Conservation (phyloP, 2,329 filamentous ascomycete genomes). For the Zasmidium cellare region DNA sequence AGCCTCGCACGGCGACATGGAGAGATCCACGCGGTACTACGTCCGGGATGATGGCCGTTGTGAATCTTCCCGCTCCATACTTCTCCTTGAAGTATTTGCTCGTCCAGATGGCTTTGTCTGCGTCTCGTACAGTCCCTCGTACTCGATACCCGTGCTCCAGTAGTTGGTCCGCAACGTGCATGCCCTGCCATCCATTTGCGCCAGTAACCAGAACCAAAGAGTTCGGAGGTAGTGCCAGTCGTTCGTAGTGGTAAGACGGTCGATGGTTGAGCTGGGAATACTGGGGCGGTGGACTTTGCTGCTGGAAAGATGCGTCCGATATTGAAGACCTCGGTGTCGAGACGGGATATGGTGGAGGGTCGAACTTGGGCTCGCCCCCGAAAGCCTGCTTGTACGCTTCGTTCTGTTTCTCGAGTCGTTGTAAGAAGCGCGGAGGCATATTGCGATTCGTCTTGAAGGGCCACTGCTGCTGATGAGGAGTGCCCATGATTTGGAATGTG, state of each 20-base stretch:
- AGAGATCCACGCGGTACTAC: conserved; percentile 40
- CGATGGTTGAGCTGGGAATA: background rate
- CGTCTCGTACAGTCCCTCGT: conserved; percentile 28
- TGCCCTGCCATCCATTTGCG: conserved; percentile 12
- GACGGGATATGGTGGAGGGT: background rate
- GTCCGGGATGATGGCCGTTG: conserved; percentile 42
- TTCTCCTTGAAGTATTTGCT: conserved; percentile 27
- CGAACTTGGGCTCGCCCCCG: background rate
- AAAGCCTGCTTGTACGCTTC: background rate
- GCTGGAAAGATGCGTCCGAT: background rate
- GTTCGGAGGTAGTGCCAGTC: background rate
- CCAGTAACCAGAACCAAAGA: background rate
- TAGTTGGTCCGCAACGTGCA: conserved; percentile 31
- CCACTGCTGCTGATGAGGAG: background rate
- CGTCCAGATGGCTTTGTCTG: conserved; percentile 28
- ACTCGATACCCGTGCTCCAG: conserved; percentile 31
- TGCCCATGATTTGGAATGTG: background rate
- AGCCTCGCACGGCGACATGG: conserved; percentile 42
- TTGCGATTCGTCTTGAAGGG: background rate
- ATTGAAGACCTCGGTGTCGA: background rate
- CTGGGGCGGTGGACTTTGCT: conserved; percentile 1
- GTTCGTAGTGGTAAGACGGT: background rate
- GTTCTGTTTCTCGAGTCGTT: background rate
- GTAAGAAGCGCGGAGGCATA: background rate
- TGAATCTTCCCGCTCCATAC: conserved; percentile 36